phyloP scores from a whole-genome alignment of 1,139 yeast species.

The Kluyveromyces marxianus region DNA sequence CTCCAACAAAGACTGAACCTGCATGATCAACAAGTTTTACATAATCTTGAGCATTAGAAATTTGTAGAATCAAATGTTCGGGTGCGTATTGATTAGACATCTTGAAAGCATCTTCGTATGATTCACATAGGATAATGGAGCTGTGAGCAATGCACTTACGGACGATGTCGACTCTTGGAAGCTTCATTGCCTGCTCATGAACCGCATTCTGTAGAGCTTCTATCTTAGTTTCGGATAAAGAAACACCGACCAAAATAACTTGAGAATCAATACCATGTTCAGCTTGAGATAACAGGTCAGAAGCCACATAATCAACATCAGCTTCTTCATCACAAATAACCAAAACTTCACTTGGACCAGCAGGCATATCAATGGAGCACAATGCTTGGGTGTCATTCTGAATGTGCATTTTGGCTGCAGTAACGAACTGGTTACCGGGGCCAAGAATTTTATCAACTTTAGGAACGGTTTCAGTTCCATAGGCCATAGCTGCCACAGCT shows the following conservation, averaged over 20 bases:
- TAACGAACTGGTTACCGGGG: slow-evolving; percentile 98
- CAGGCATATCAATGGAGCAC: slow-evolving; percentile 98
- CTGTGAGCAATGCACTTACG: slow-evolving; percentile 91
- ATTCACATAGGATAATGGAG: slow-evolving; percentile 59
- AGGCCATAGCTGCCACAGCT: slow-evolving; percentile 97
- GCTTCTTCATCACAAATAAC: slow-evolving; percentile 84
- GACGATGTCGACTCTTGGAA: slow-evolving; percentile 91
- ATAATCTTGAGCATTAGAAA: slow-evolving; percentile 63
- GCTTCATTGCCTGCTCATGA: slow-evolving; percentile 69
- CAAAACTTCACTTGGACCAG: slow-evolving; percentile 96
- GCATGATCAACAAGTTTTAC: slow-evolving; percentile 81
- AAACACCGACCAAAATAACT: slow-evolving; percentile 83
- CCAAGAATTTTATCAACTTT: slow-evolving; percentile 96
- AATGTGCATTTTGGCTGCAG: slow-evolving; percentile 97
- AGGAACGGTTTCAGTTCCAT: slow-evolving; percentile 87
- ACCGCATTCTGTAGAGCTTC: slow-evolving; percentile 72
- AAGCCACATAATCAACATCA: slow-evolving; percentile 92
- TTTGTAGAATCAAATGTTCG: slow-evolving; percentile 90
- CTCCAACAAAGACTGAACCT: slow-evolving; percentile 94
- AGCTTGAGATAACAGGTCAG: slow-evolving; percentile 93
- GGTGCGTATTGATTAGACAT: slow-evolving; percentile 92
- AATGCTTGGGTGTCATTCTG: slow-evolving; percentile 92
- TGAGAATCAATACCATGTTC: slow-evolving; percentile 99
- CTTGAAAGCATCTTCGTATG: slow-evolving; percentile 68
- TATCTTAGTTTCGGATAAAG: slow-evolving; percentile 51